Base-by-base conservation (phyloP, 345 rosid genomes). In the Eucalyptus victrix region DNA sequence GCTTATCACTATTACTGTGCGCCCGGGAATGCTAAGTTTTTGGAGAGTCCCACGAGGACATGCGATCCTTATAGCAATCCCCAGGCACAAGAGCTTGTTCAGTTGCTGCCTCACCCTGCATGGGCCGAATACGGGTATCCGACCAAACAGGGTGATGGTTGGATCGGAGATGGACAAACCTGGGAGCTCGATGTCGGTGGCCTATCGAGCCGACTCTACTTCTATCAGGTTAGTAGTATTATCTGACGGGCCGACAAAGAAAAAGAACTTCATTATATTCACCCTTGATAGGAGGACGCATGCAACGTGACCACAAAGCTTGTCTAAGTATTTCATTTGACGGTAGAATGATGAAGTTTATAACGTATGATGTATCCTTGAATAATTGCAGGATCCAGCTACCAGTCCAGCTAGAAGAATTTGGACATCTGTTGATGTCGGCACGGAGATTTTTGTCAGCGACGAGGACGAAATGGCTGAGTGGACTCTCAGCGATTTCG, bases 41-140 rank as follows among this genome's bases (percentile, higher is more conserved):
- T 93, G 60, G 94, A 93, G 89, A 49, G 89, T 51, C 93, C 95
- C 51, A 90, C 91, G 12, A 94, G 93, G 88, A 87, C 89, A 32
- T 94, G 97, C n/a, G 98, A 96, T 91, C 92, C 98, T 65, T 94
- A 92, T 54, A 95, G 97, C 90, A 95, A 96, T 90, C 98, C 98
- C 89, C 96, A 94, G 88, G 95, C 94, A 76, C 98, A 95, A 49
- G 97, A 95, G 91, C 91, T 96, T 32, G 90, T 96, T 88, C 96
- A 96, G 93, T 87, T 96, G 91, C 90, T 96, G 91, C 95, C 98
- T 50, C 98, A 94, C 87, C 96, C 96, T 23, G 92, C 94, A 49
- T 96, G 98, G 97, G 95, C 91, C 24, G 94, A 90, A 58, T 95
- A 95, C 87, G 97, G 97, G 13, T 96, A 94, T 88, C 97, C 98